phyloP scores from a whole-genome alignment of 1,284 basidiomycete species.

The Psilocybe mexicana region DNA sequence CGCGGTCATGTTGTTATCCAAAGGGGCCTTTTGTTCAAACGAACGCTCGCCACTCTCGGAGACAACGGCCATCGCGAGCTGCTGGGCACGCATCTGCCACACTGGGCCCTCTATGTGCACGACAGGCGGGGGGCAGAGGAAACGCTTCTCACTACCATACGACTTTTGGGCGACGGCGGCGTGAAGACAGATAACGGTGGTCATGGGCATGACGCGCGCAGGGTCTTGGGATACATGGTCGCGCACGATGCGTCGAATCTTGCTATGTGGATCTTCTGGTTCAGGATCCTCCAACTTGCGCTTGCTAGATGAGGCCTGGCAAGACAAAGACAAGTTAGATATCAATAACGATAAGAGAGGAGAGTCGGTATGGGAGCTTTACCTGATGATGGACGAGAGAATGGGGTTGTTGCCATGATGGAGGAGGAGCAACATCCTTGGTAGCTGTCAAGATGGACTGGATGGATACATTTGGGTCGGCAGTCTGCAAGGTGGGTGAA shows the following conservation, averaged over 20 bases:
- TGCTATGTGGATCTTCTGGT: slow-evolving; percentile 68
- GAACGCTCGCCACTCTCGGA: slow-evolving; percentile 82
- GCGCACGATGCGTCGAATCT: slow-evolving; percentile 79
- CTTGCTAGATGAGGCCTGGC: slow-evolving; percentile 47
- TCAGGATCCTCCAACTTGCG: slow-evolving; percentile 74
- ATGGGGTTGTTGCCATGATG: slow-evolving; percentile 38
- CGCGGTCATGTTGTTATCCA: slow-evolving; percentile 80
- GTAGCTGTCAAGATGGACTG: slow-evolving; percentile 62
- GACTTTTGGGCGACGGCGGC: slow-evolving; percentile 92
- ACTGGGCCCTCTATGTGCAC: slow-evolving; percentile 86
- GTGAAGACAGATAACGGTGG: slow-evolving; percentile 84
- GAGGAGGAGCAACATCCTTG: slow-evolving; percentile 36
- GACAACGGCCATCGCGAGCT: slow-evolving; percentile 83
- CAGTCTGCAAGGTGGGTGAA: slow-evolving; percentile 37
- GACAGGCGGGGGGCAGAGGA: slow-evolving; percentile 86
- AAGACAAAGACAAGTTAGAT: slow-evolving; percentile 3
- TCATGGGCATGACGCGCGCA: slow-evolving; percentile 76
- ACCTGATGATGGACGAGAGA: slow-evolving; percentile 30
- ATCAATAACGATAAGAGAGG: slow-evolving; percentile 1
- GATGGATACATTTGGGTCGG: slow-evolving; percentile 59
- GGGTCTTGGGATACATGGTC: slow-evolving; percentile 76
- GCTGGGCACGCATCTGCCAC: slow-evolving; percentile 77
- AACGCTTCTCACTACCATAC: slow-evolving; percentile 90
- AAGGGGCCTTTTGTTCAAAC: slow-evolving; percentile 77
- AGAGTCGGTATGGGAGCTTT: slow-evolving; percentile 12